Evolutionary conservation across 2,329 filamentous ascomycete species (phyloP).

Genomic region (Colletotrichum sp.): DNA sequence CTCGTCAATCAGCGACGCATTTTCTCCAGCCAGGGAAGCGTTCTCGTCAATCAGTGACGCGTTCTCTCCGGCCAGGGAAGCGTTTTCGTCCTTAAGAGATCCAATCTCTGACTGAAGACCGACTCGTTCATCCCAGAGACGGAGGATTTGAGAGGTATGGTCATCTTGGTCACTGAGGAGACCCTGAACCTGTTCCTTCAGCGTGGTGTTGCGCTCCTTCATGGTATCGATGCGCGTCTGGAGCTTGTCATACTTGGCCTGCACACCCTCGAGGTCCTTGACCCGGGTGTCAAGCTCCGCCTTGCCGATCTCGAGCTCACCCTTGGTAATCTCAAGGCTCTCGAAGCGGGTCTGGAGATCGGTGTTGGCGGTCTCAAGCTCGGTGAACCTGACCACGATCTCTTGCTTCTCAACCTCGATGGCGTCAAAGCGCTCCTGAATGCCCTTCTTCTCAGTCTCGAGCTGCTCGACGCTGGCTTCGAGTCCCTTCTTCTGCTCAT

Average conservation of each 20-base stretch:
- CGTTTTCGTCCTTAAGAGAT: constrained; percentile 17
- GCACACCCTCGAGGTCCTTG: constrained; percentile 15
- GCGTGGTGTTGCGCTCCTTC: constrained; percentile 12
- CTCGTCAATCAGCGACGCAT: not conserved
- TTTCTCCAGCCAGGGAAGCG: not conserved
- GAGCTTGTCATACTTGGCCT: constrained; percentile 18
- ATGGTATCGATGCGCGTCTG: constrained; percentile 12
- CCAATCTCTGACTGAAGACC: constrained; percentile 11
- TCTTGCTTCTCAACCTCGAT: constrained; percentile 13
- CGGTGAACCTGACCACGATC: not conserved
- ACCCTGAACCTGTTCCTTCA: constrained; percentile 5
- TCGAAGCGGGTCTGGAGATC: constrained; percentile 4
- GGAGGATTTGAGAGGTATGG: constrained; percentile 14
- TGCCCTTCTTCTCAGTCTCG: constrained; percentile 5
- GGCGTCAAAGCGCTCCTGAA: constrained; percentile 1
- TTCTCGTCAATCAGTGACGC: not conserved
- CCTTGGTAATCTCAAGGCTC: constrained; percentile 14
- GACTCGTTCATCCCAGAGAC: constrained; percentile 12
- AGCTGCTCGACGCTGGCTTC: constrained; percentile 14
- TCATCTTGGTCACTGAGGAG: constrained; percentile 21
- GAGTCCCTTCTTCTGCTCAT: constrained; percentile 16
- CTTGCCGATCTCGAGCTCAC: constrained; percentile 1
- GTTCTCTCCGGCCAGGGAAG: constrained; percentile 2
- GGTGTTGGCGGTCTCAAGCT: constrained; percentile 10
- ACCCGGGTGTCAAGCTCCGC: constrained; percentile 13